Conservation (phyloP, 768 basidiomycete genomes). For the Russula vinacea region DNA sequence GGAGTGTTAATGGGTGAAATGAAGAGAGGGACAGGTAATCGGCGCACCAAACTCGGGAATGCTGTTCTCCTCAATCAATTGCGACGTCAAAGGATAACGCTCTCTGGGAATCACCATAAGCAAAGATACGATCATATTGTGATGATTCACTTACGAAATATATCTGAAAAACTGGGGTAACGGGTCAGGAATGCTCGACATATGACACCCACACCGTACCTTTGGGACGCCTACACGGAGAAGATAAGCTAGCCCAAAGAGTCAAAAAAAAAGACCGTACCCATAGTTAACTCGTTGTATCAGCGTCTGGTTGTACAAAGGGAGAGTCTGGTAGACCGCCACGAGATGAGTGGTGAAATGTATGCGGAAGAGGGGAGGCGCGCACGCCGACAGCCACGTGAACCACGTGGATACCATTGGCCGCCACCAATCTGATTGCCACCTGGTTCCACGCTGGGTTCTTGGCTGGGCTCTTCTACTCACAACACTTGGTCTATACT, state of each 20-base stretch:
- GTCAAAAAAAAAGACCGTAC: constrained; percentile 4
- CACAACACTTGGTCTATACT: neutral
- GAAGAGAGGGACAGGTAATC: neutral
- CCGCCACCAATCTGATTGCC: neutral
- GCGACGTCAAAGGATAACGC: constrained; percentile 96
- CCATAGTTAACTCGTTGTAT: constrained; percentile 20
- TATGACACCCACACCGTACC: constrained; percentile 33
- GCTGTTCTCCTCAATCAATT: constrained; percentile 96
- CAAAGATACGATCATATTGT: neutral
- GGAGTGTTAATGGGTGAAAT: constrained; percentile 25
- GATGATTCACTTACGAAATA: constrained; percentile 64
- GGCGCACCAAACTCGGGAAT: constrained; percentile 92
- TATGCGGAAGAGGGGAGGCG: neutral
- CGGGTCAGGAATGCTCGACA: constrained; percentile 6
- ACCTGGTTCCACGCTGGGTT: too few species aligned
- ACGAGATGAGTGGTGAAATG: neutral
- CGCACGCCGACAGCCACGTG: constrained; percentile 13
- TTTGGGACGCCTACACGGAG: constrained; percentile 46
- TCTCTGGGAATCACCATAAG: constrained; percentile 52
- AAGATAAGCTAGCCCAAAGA: constrained; percentile 9
- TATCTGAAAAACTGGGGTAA: constrained; percentile 85
- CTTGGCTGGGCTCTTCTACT: too few species aligned
- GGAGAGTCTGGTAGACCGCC: too few species aligned
- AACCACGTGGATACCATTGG: constrained; percentile 3
- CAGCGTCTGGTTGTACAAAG: neutral